Evolutionary conservation across 2,329 filamentous ascomycete genomes (phyloP), one percentile per base, ranked within the genome.

Genomic region (Neonectria coccinea): DNA sequence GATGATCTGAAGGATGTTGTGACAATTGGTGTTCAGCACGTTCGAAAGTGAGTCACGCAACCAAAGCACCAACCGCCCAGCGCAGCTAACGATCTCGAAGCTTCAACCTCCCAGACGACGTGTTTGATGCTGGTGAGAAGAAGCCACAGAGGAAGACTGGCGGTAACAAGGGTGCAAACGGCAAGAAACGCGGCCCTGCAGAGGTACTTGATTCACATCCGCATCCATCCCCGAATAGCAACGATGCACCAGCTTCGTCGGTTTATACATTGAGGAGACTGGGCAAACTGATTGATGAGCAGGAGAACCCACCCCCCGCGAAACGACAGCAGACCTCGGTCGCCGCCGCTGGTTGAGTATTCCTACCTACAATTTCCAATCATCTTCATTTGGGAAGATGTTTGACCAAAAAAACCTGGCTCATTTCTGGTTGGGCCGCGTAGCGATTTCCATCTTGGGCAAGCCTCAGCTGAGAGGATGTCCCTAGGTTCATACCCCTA

Each of bases 91-190:
- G 39, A 41, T 42, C 20, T 53, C n/a, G 45, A 60, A 97, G 94
- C 79, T 92, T 92, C 77, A 90, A 94, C 75, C 86, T 99, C 27
- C 96, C 96, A 29, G 90, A 93, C 64, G 95, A 99, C 78, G 89
- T 98, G 2, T 99, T 99, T 76, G 86, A 90, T 52, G 82, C 89
- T 25, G 92, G 92, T 73, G 96, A 99, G 79, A 82, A 83, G 54
- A 91, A 88, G 73, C 92, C 92, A 5, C 87, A 85, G 74, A 88
- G 82, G 79, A 90, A 87, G 78, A 83, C 75, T 55, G 62, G 52
- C 44, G 63, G 65, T 36, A 73, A 78, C 47, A 83, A 83, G 67
- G 78, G 78, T 67, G 74, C 77, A 56, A 76, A 76, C 61, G 75
- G 76, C 53, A 86, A 83, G 76, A 86, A 86, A 75, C 83, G 85